phyloP scores from a whole-genome alignment of 106 monocot genomes.

The Phalaenopsis aphrodite region DNA sequence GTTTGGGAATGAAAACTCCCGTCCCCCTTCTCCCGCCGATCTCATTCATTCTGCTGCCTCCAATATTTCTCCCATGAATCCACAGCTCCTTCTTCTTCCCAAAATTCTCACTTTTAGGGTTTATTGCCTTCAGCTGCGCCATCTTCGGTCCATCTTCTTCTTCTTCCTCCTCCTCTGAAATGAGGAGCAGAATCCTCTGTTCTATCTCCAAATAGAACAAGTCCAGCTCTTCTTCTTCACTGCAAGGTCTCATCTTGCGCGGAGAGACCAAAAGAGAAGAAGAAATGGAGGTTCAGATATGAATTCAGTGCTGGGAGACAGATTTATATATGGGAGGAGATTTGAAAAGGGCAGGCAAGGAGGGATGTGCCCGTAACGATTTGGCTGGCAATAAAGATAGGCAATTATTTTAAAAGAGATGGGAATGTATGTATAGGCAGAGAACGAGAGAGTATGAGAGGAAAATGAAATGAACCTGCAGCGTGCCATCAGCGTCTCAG shows the following conservation, averaged over 20 bases:
- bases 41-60: background rate
- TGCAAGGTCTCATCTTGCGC: background rate
- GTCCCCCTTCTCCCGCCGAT: background rate
- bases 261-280: background rate
- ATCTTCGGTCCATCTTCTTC: too few relatives aligned
- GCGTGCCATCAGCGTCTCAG: too few relatives aligned
- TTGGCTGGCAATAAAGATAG: too few relatives aligned
- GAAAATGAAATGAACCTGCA: too few relatives aligned
- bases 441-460: too few relatives aligned
- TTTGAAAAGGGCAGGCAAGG: background rate
- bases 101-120: background rate
- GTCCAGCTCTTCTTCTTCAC: background rate
- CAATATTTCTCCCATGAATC: background rate
- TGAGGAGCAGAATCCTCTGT: background rate
- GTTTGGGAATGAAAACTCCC: conserved; percentile 6
- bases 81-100: background rate
- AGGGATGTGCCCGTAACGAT: background rate
- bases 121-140: background rate
- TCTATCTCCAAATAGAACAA: conserved; percentile 6
- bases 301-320: background rate
- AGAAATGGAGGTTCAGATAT: background rate
- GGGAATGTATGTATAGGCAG: too few relatives aligned
- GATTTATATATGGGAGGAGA: background rate
- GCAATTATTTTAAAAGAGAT: too few relatives aligned
- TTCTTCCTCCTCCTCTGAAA: conserved; percentile 1